These are phyloP conservation scores for Zymoseptoria passerinii DNA, from an alignment of 2,329 filamentous ascomycete species.

Conservation along the genomic window DNA sequence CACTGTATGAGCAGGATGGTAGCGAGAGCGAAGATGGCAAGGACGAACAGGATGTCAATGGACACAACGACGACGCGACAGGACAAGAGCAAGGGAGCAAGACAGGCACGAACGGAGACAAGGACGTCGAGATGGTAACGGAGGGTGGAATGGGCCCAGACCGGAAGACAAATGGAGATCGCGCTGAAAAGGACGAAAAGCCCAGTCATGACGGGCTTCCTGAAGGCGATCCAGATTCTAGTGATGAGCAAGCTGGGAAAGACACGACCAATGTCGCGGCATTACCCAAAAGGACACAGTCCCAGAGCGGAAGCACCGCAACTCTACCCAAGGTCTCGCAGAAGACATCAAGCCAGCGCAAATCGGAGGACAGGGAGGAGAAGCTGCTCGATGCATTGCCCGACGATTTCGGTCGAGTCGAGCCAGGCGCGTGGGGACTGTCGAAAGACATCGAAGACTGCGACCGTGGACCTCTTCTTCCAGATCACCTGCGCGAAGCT, in stretches of 20 bases:
- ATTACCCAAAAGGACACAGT: background rate
- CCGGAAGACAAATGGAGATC: background rate
- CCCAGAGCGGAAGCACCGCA: background rate
- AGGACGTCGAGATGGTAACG: background rate
- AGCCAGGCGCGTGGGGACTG: constrained; percentile 22
- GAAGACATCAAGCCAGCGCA: background rate
- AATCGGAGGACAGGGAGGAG: background rate
- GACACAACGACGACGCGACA: constrained; percentile 1
- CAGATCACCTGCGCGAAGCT: constrained; percentile 68
- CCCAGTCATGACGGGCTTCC: constrained; percentile 35
- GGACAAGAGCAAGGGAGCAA: background rate
- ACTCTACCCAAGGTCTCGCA: background rate
- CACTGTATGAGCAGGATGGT: constrained; percentile 3
- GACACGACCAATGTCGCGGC: background rate
- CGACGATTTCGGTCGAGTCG: constrained; percentile 12
- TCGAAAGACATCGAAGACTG: constrained; percentile 24
- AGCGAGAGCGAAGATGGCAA: constrained; percentile 26
- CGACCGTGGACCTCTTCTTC: constrained; percentile 53
- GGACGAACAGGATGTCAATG: constrained; percentile 21
- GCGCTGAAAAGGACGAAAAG: background rate
- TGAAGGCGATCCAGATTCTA: constrained; percentile 56
- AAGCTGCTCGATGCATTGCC: constrained; percentile 2
- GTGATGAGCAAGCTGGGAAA: background rate
- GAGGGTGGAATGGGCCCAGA: background rate
- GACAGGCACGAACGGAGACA: constrained; percentile 4